Evolutionary conservation across 805 yeast species (phyloP).

Genomic region (Metschnikowia amazonensis): DNA sequence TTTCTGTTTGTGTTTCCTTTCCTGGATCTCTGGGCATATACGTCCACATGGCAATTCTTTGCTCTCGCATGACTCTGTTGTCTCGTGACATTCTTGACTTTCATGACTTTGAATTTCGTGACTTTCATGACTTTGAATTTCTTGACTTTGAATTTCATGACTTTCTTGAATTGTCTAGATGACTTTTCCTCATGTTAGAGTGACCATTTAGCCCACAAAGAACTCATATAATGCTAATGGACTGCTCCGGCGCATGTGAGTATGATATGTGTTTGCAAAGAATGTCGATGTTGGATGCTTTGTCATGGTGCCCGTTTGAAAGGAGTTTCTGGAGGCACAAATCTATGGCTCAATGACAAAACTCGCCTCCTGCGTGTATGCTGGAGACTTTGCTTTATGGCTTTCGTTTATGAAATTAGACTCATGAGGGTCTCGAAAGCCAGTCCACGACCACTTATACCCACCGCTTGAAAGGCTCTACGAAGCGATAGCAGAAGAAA

Average conservation of each 20-base stretch:
- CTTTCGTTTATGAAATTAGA: conserved; percentile 14
- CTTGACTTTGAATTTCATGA: no score
- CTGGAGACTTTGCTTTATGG: conserved; percentile 15
- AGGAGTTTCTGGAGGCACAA: not conserved
- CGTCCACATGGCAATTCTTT: not conserved
- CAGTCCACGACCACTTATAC: conserved; percentile 13
- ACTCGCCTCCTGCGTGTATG: not conserved
- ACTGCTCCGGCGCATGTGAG: conserved; percentile 15
- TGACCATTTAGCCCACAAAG: not conserved
- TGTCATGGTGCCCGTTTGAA: conserved; percentile 1
- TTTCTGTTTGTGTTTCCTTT: not conserved
- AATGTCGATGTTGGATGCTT: not conserved
- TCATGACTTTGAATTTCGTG: no score
- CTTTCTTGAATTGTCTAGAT: no score
- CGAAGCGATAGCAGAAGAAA: conserved; percentile 4
- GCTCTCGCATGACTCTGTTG: not conserved
- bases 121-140: no score
- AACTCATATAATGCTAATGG: not conserved
- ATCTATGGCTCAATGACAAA: not conserved
- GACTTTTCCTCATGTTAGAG: conserved; percentile 3
- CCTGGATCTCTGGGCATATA: not conserved
- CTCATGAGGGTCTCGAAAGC: conserved; percentile 14
- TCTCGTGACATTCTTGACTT: no score
- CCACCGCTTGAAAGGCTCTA: conserved; percentile 8
- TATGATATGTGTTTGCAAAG: conserved; percentile 1